A percentile compares a stretch with the other conserved stretches of the same genome.
Conservation (phyloP, 2,329 filamentous ascomycete genomes). For the Neofusicoccum cordaticola region DNA sequence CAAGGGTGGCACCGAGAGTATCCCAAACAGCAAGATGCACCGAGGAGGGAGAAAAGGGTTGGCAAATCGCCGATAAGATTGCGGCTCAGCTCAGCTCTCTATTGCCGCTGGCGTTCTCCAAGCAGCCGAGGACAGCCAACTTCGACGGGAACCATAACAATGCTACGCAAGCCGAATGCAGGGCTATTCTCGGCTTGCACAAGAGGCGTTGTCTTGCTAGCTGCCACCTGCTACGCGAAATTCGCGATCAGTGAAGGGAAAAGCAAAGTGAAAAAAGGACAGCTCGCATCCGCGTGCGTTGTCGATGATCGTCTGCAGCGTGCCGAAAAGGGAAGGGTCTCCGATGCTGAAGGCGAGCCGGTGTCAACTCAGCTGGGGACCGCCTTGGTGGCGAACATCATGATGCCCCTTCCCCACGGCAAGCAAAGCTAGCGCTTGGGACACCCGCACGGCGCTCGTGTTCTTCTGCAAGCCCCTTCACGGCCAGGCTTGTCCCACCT, state of each 20-base stretch:
- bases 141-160: not conserved
- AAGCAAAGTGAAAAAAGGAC: slow-evolving; percentile 6
- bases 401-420: not conserved
- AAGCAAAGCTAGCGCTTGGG: too few relatives aligned
- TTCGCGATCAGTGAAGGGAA: not conserved
- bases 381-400: slow-evolving; percentile 2
- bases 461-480: slow-evolving; percentile 1
- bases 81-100: not conserved
- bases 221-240: not conserved
- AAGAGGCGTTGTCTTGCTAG: not conserved
- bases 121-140: not conserved
- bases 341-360: slow-evolving; percentile 5
- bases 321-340: not conserved
- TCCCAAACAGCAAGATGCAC: too few relatives aligned
- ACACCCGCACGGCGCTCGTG: not conserved
- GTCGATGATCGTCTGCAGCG: slow-evolving; percentile 3
- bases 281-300: not conserved
- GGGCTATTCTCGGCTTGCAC: not conserved
- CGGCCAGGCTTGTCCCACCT: not conserved
- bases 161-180: not conserved
- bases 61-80: not conserved
- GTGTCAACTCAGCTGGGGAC: slow-evolving; percentile 4
- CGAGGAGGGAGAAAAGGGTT: not conserved
- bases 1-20: too few relatives aligned
- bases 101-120: not conserved